Conservation (phyloP, 495 filamentous ascomycete genomes). For the Penicillium parvum region DNA sequence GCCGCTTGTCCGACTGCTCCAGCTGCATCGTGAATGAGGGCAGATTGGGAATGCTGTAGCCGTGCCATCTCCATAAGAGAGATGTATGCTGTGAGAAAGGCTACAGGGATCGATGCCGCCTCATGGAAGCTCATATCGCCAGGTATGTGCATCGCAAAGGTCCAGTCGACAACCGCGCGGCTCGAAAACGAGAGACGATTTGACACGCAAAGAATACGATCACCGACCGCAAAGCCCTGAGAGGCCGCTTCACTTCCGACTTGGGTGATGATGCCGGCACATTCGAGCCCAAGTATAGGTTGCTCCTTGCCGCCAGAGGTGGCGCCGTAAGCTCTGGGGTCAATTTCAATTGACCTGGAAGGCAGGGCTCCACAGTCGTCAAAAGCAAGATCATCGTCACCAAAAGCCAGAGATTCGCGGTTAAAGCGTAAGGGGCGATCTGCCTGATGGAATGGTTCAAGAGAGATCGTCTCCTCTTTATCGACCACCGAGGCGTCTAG, state of each 20-base stretch:
- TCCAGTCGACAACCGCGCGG: background rate
- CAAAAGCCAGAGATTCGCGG: slow-evolving; percentile 20
- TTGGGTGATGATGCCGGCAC: slow-evolving; percentile 38
- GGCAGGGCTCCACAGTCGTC: no score
- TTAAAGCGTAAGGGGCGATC: slow-evolving; percentile 17
- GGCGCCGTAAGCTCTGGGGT: slow-evolving; percentile 27
- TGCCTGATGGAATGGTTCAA: background rate
- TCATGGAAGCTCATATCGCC: background rate
- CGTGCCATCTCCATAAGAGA: slow-evolving; percentile 1
- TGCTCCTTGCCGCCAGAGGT: slow-evolving; percentile 40
- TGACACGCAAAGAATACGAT: slow-evolving; percentile 30
- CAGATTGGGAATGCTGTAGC: background rate
- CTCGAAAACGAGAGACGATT: background rate
- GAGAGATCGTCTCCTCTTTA: no score
- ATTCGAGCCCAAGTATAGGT: slow-evolving; percentile 36
- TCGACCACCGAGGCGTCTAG: no score
- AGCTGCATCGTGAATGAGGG: slow-evolving; percentile 57
- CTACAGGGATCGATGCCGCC: slow-evolving; percentile 9
- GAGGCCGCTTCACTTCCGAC: slow-evolving; percentile 13
- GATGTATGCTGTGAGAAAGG: slow-evolving; percentile 3
- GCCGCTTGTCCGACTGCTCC: slow-evolving; percentile 59
- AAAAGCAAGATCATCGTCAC: slow-evolving; percentile 24
- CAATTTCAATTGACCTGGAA: no score
- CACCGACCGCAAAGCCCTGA: slow-evolving; percentile 28
- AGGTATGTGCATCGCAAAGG: background rate